Percentiles rank a stretch among this genome's conserved stretches.
These are phyloP conservation scores for Sarocladium strictum DNA, from an alignment of 2,329 filamentous ascomycete genomes.

Conservation along the genomic window DNA sequence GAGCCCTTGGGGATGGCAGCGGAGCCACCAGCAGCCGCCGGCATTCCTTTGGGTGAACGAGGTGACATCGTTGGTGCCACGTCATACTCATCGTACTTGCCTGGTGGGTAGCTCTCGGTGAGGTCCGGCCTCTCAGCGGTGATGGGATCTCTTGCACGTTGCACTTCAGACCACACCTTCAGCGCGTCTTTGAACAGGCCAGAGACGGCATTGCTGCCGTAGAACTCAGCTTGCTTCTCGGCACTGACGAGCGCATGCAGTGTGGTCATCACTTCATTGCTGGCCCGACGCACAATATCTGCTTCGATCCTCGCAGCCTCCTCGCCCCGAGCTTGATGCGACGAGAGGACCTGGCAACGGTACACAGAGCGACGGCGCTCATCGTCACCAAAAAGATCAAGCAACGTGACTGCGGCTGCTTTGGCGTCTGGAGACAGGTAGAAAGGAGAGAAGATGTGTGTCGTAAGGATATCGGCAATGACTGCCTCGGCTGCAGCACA, in stretches of 20 bases:
- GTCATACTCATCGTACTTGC: constrained; percentile 17
- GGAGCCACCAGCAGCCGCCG: not conserved
- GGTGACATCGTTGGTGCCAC: constrained; percentile 1
- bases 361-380: constrained; percentile 20
- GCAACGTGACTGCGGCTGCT: constrained; percentile 15
- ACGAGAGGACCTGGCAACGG: constrained; percentile 22
- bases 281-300: constrained; percentile 21
- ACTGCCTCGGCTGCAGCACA: constrained; percentile 23
- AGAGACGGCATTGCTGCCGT: constrained; percentile 15
- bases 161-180: constrained; percentile 18
- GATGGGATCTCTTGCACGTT: constrained; percentile 20
- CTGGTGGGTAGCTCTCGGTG: constrained; percentile 14
- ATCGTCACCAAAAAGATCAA: constrained; percentile 19
- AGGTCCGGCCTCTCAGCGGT: constrained; percentile 18
- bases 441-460: constrained; percentile 23
- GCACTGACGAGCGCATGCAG: constrained; percentile 17
- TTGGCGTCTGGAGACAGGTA: constrained; percentile 17
- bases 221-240: constrained; percentile 20
- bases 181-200: constrained; percentile 19
- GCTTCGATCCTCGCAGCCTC: constrained; percentile 16
- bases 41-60: constrained; percentile 8
- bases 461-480: constrained; percentile 17
- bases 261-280: constrained; percentile 17
- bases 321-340: constrained; percentile 14
- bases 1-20: not conserved